phyloP scores from a whole-genome alignment of 2,329 filamentous ascomycete genomes.

The Proliferodiscus dingleyae region DNA sequence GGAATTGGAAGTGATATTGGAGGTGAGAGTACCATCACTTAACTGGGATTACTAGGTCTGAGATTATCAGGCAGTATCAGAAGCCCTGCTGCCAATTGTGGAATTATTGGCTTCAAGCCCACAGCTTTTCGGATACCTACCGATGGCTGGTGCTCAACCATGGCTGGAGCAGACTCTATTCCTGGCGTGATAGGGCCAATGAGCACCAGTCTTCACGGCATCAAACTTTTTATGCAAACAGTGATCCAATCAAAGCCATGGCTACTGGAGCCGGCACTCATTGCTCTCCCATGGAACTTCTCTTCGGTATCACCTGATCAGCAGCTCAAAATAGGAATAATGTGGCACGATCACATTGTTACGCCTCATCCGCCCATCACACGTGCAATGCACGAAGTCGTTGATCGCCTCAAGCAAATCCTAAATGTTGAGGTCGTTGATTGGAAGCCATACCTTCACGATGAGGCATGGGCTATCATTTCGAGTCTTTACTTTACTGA shows the following conservation, averaged over 20 bases:
- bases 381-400: slow-evolving; percentile 15
- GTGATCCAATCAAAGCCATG: slow-evolving; percentile 37
- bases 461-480: slow-evolving; percentile 18
- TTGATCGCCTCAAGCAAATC: slow-evolving; percentile 4
- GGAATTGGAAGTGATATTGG: slow-evolving; percentile 60
- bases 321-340: slow-evolving; percentile 34
- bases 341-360: slow-evolving; percentile 21
- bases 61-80: slow-evolving; percentile 28
- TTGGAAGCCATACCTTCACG: slow-evolving; percentile 20
- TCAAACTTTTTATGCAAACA: slow-evolving; percentile 37
- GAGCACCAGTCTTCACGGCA: slow-evolving; percentile 43
- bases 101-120: slow-evolving; percentile 46
- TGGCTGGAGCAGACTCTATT: slow-evolving; percentile 33
- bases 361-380: slow-evolving; percentile 16
- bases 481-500: slow-evolving; percentile 22
- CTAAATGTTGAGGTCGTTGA: slow-evolving; percentile 16
- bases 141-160: slow-evolving; percentile 40
- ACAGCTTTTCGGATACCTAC: slow-evolving; percentile 36
- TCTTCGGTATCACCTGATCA: slow-evolving; percentile 14
- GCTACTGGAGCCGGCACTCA: slow-evolving; percentile 44
- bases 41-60: background rate
- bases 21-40: slow-evolving; percentile 22
- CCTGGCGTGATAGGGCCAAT: slow-evolving; percentile 32
- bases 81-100: slow-evolving; percentile 41
- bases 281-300: slow-evolving; percentile 45